Evolutionary conservation across 2,329 filamentous ascomycete species (phyloP), one percentile per base, ranked within the genome.

Genomic region (Claviceps fusiformis): DNA sequence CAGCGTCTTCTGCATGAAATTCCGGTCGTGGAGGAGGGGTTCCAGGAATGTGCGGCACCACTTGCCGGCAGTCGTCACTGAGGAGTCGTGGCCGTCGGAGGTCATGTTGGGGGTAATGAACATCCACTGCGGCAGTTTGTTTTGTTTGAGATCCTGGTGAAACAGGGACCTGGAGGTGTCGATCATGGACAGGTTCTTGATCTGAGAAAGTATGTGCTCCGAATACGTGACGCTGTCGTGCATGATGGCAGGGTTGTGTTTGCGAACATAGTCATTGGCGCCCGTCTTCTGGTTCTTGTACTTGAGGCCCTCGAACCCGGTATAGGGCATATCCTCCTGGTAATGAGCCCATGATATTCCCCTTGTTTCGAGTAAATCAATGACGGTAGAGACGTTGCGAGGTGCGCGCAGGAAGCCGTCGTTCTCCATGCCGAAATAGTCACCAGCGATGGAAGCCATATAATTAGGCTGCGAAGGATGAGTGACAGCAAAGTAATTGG

Each of bases 401-500:
- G 77, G 76, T 41, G 82, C 65, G 50, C 75, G 71, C 57, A 76
- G 76, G 66, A 88, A 81, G 62, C 79, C 70, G 67, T 90, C 86
- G 62, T 86, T 80, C 64, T 83, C 64, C 68, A 89, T 82, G 59
- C 86, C 86, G 61, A 87, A 88, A 68, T 85, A 84, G 68, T 89
- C 86, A 54, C 86, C 87, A 37, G 78, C 80, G 49, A 85, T 77
- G 1, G 80, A 67, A 3, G 86, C 81, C 56, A 83, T 77, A 67
- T 91, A 91, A 73, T 91, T 91, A 24, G 86, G 86, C 73, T 89
- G 78, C 0, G 80, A 85, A 1, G 86, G 85, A 62, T 90, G 86
- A 1, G 85, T 88, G 44, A 86, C 71, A 24, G 75, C 85, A 57
- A 75, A 79, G 68, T 78, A 66, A 60, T 66, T 68, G 56, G 59